phyloP scores from a whole-genome alignment of 345 rosid genomes.

The Linum tenue region DNA sequence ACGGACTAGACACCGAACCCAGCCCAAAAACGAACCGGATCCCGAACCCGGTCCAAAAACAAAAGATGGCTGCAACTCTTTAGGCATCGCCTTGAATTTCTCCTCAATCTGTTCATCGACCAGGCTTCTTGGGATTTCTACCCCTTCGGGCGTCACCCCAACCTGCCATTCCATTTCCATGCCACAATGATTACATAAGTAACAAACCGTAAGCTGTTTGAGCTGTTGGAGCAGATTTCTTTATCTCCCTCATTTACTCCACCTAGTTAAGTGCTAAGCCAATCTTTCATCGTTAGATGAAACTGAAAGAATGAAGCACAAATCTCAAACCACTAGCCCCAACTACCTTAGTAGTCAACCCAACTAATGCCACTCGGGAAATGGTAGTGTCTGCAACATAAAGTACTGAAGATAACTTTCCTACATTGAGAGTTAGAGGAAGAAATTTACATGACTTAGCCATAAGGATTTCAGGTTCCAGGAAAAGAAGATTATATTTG shows the following conservation, averaged over 20 bases:
- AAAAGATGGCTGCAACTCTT: conserved; percentile 51
- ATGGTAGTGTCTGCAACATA: no score
- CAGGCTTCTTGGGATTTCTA: conserved; percentile 88
- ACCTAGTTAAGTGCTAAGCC: neutral
- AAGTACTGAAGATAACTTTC: no score
- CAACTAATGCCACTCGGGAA: no score
- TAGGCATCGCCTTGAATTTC: conserved; percentile 49
- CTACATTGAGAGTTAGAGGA: no score
- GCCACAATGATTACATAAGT: neutral
- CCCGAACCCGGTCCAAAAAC: no score
- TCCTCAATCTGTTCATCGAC: conserved; percentile 77
- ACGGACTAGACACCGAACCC: no score
- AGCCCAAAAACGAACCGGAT: no score
- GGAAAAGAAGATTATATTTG: no score
- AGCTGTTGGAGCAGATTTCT: neutral
- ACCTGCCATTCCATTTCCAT: conserved; percentile 38
- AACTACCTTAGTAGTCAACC: no score
- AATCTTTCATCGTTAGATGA: neutral
- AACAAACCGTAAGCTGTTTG: neutral
- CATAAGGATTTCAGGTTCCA: no score
- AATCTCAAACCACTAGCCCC: no score
- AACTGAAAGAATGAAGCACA: neutral
- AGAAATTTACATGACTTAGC: no score
- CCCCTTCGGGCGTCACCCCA: conserved; percentile 93
- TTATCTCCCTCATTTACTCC: neutral